Percentiles rank a stretch among this genome's conserved stretches.
These are phyloP conservation scores for Boechera divaricarpa DNA, from an alignment of 345 rosid genomes.

Conservation along the genomic window DNA sequence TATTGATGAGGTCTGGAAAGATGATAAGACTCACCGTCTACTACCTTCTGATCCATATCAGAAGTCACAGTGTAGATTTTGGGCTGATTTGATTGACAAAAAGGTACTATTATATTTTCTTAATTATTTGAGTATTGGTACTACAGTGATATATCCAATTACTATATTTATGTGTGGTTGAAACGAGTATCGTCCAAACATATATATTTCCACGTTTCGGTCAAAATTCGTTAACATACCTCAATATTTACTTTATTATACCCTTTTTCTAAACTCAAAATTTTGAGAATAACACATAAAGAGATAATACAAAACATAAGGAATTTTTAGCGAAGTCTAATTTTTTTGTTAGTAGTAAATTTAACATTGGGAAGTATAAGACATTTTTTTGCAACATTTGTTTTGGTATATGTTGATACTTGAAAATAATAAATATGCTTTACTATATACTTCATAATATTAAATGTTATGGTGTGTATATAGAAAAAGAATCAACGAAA, in stretches of 20 bases:
- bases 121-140: neutral
- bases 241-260: too few species aligned
- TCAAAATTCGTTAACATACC: neutral
- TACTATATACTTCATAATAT: neutral
- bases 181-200: neutral
- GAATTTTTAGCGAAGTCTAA: neutral
- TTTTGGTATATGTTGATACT: neutral
- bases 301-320: neutral
- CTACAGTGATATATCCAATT: neutral
- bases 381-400: too few species aligned
- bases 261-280: too few species aligned
- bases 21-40: slow-evolving; percentile 29
- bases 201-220: neutral
- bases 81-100: slow-evolving; percentile 42
- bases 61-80: slow-evolving; percentile 40
- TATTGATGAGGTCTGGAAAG: slow-evolving; percentile 46
- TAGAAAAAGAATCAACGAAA: neutral
- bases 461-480: neutral
- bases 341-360: neutral
- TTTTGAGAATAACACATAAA: neutral
- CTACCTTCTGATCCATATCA: slow-evolving; percentile 45
- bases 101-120: slow-evolving; percentile 34
- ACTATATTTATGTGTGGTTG: neutral
- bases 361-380: neutral
- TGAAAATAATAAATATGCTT: neutral